Evolutionary conservation across 2,329 filamentous ascomycete genomes (phyloP), one percentile per base, ranked within the genome.

Genomic region (Dactylellina cionopaga): DNA sequence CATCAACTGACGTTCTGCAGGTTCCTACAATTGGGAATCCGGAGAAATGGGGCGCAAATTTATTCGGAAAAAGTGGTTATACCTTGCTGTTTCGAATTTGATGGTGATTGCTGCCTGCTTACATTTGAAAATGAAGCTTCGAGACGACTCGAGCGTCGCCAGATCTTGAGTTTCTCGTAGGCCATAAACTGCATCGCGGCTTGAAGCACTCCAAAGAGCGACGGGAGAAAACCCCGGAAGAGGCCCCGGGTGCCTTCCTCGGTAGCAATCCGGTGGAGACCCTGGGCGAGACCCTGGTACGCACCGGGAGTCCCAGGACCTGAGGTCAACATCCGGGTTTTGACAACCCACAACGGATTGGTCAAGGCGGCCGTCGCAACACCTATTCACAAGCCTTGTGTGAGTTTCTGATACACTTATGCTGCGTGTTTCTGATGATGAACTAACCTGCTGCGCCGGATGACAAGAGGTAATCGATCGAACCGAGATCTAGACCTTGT

Each of bases 301-400:
- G 94, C 95, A 11, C 92, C 92, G 55, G 74, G 75, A 1, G 85
- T 86, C 4, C 88, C 85, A 52, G 87, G 86, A 75, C 95, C 91
- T 2, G 91, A 93, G 27, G 92, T 92, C 22, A 98, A 84, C 92
- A 99, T 98, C 74, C 95, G 90, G 6, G 94, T 98, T 83, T 98
- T 98, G 80, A 99, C 88, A 1, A 99, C 95, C 95, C 95, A 99
- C 77, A 99, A 89, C 1, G 95, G 95, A 79, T 98, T 98, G 27
- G 95, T 98, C 75, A 94, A 84, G 27, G 91, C 82, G 43, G 93
- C 90, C 1, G 92, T 96, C 39, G 68, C 59, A 64, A 72, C 59
- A 59, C 68, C 68, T 72, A 60, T 59, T 44, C 37, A 88, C 47
- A 90, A 77, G 79, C 97, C 80, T 96, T 92, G 24, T 83, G 83